A percentile compares a stretch with the other conserved stretches of the same genome.
Evolutionary conservation across 306 rosid species (phyloP).

Genomic region (Malus orientalis): DNA sequence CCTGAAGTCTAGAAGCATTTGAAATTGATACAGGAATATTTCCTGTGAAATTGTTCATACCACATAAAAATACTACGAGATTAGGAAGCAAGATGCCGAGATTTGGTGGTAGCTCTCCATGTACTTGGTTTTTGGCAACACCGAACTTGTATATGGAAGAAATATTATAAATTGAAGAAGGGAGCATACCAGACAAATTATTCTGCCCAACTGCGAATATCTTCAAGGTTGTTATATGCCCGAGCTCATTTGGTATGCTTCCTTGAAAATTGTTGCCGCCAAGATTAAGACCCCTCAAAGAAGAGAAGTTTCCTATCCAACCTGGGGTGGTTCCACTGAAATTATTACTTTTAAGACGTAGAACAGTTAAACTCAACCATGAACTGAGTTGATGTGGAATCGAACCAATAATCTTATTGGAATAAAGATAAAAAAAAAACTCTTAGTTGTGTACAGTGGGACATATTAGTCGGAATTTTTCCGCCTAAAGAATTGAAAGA

Average conservation of each 20-base stretch:
- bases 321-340: neutral
- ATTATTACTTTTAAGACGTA: accelerated
- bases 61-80: accelerated
- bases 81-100: neutral
- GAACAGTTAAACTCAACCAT: accelerated
- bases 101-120: neutral
- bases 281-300: accelerated
- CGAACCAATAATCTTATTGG: no score
- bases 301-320: neutral
- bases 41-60: accelerated
- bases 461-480: no score
- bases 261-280: neutral
- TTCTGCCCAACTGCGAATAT: accelerated
- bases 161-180: neutral
- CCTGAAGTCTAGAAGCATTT: neutral
- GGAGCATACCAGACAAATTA: neutral
- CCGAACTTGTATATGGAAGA: neutral
- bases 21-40: neutral
- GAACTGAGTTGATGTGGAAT: neutral
- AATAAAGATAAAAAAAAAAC: no score
- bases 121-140: neutral
- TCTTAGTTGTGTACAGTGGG: no score
- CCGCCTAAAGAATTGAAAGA: no score
- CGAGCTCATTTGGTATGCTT: neutral
- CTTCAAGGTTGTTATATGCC: neutral